Percentiles rank a stretch among this genome's conserved stretches.
These are phyloP conservation scores for Microsporum ferrugineum DNA, from an alignment of 2,329 filamentous ascomycete species.

Conservation along the genomic window DNA sequence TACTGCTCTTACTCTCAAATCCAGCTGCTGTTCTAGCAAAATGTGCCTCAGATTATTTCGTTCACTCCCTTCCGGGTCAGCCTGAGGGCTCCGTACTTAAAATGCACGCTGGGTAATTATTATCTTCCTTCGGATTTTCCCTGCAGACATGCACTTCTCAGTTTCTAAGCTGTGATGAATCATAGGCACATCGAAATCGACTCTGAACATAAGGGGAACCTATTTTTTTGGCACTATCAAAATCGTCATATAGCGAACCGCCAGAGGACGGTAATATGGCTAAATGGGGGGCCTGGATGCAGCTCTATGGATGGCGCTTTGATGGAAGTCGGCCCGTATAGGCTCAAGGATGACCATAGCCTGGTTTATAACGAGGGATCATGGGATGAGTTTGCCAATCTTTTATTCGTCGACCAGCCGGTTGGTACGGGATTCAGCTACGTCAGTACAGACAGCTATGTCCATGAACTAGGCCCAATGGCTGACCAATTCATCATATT, in stretches of 20 bases:
- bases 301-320: constrained; percentile 93
- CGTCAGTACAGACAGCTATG: constrained; percentile 75
- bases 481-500: constrained; percentile 77
- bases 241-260: constrained; percentile 89
- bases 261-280: constrained; percentile 86
- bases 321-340: constrained; percentile 93
- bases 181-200: constrained; percentile 80
- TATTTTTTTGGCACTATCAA: constrained; percentile 98
- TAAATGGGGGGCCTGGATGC: constrained; percentile 94
- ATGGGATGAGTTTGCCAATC: constrained; percentile 96
- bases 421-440: constrained; percentile 96
- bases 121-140: background rate
- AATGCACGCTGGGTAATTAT: constrained; percentile 90
- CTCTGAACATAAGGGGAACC: constrained; percentile 72
- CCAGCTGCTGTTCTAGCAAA: constrained; percentile 10
- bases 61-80: constrained; percentile 71
- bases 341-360: constrained; percentile 61
- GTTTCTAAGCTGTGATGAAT: background rate
- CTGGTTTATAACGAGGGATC: constrained; percentile 81
- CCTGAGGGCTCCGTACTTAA: constrained; percentile 70
- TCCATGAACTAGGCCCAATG: constrained; percentile 81
- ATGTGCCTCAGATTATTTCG: constrained; percentile 72
- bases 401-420: constrained; percentile 94
- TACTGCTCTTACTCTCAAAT: background rate
- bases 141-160: background rate